These are phyloP conservation scores for Hygrophila difformis DNA, from an alignment of 257 asterid species.

Conservation along the genomic window DNA sequence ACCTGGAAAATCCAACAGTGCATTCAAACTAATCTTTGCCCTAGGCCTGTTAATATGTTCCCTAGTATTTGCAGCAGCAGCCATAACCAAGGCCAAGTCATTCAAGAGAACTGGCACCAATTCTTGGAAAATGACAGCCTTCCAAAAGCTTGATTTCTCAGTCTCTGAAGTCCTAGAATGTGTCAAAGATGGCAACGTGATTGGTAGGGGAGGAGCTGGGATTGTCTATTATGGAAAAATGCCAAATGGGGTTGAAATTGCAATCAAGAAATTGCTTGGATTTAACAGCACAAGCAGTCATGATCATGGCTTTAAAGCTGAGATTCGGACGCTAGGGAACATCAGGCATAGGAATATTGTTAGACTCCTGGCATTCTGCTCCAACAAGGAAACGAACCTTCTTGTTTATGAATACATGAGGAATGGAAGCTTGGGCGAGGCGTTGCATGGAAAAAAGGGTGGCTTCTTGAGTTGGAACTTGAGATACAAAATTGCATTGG, in stretches of 20 bases:
- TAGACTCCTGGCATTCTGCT: conserved; percentile 65
- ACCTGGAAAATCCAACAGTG: conserved; percentile 30
- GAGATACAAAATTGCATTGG: conserved; percentile 75
- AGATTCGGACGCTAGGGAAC: conserved; percentile 77
- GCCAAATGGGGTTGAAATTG: conserved; percentile 73
- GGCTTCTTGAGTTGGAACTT: conserved; percentile 62
- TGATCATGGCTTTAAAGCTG: conserved; percentile 90
- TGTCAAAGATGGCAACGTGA: conserved; percentile 83
- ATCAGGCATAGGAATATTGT: conserved; percentile 86
- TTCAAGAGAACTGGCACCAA: conserved; percentile 48
- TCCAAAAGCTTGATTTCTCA: conserved; percentile 66
- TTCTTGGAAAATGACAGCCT: conserved; percentile 80
- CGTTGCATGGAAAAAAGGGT: conserved; percentile 78
- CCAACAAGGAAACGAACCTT: conserved; percentile 74
- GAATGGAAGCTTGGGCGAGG: conserved; percentile 92
- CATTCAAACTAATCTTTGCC: conserved; percentile 73
- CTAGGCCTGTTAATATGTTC: conserved; percentile 68
- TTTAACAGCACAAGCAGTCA: conserved; percentile 41
- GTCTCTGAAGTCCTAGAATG: conserved; percentile 72
- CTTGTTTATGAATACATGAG: conserved; percentile 94
- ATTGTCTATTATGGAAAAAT: conserved; percentile 75
- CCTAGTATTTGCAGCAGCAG: conserved; percentile 57
- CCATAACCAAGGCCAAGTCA: conserved; percentile 65
- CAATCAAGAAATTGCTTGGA: conserved; percentile 72
- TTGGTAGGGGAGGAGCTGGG: conserved; percentile 93